phyloP scores from a whole-genome alignment of 2,329 filamentous ascomycete species.

The Verticillium nubilum region DNA sequence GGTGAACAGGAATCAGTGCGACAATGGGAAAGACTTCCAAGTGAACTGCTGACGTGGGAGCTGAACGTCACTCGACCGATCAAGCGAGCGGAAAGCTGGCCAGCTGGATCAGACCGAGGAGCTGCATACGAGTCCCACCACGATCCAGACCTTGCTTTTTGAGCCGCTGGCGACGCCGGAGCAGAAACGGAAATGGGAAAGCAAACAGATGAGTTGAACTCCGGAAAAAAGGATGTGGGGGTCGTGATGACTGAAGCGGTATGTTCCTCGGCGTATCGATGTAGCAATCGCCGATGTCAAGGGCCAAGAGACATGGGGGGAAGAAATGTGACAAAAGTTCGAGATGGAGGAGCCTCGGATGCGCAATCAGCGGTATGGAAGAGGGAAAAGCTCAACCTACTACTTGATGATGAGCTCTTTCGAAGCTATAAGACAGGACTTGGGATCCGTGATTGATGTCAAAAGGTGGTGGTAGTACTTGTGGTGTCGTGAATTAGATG shows the following conservation, averaged over 20 bases:
- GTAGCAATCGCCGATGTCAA: background rate
- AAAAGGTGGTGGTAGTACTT: background rate
- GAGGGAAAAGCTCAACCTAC: background rate
- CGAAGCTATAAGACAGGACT: background rate
- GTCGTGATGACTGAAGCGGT: background rate
- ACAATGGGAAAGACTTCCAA: background rate
- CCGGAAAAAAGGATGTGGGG: background rate
- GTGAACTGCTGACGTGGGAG: background rate
- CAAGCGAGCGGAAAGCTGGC: background rate
- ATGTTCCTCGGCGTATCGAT: background rate
- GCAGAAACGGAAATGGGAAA: background rate
- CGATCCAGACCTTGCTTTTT: background rate
- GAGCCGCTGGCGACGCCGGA: background rate
- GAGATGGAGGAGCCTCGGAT: background rate
- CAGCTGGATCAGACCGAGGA: background rate
- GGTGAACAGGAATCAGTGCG: background rate
- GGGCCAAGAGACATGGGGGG: background rate
- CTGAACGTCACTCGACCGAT: background rate
- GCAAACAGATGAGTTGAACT: background rate
- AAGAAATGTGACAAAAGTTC: background rate
- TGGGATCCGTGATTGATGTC: background rate
- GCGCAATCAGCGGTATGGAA: background rate
- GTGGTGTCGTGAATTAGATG: background rate
- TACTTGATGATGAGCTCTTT: background rate
- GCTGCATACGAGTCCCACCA: background rate